Base-by-base conservation (phyloP, 1,284 basidiomycete species). In the Irpex rosettiformis region DNA sequence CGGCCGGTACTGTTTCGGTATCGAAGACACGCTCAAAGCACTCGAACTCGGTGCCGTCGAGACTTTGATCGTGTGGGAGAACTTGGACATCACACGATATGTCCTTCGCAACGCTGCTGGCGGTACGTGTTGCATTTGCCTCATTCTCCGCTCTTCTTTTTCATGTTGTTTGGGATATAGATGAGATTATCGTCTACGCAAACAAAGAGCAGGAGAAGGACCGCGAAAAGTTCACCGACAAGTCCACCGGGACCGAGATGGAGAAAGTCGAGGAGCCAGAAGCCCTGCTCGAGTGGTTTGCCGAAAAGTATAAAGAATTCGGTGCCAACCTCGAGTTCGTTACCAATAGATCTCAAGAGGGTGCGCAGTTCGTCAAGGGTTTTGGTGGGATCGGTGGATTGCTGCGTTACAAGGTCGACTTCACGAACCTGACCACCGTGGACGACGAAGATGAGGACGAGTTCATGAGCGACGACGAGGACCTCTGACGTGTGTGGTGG, bases 61-160 rank as follows among this genome's bases (percentile, higher is more conserved):
- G 77, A 98, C 95, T 1, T 78, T 99, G 60, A 94, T 99, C 66
- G 96, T 99, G 16, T 99, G 96, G 95, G 97, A 99, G 77, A 96
- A 96, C 70, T 76, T 98, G 61, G 94, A 97, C 68, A 88, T 91
- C 62, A 91, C 86, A 13, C 89, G 95, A 45, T 91, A 94, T 71
- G 76, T 85, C 48, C 83, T 98, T 57, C 88, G 93, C 61, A 96
- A 96, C 70, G 93, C 94, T 52, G 93, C 93, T 51, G 90, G 90
- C 67, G 92, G 92, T 91, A 71, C 61, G 82, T 69, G 8, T 16
- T n/a, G 4, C 27, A 18, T 11, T 25, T 3, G 16, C 10, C 27
- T 5, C 22, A 40, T 40, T 8, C 0, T 49, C n/a, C 22, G 16
- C 16, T 8, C 13, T 42, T 10, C 25, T 45, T 29, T 22, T 8